Percentiles rank a stretch among this genome's conserved stretches.
Conservation (phyloP, 2,329 filamentous ascomycete species). For the Xylariaceae sp. region DNA sequence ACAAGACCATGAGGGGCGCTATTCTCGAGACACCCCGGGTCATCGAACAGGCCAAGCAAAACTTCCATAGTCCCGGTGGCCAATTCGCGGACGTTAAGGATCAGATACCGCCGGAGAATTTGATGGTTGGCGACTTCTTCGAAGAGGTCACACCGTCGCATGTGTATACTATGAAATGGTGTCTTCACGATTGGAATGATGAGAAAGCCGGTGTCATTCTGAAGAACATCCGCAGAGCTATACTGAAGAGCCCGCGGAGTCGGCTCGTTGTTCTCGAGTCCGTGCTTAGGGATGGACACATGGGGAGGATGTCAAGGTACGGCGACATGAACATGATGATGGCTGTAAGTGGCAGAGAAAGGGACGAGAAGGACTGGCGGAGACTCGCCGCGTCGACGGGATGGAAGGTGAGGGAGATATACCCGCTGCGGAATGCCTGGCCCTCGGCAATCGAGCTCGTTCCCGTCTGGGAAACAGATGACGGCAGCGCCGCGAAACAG, state of each 20-base stretch:
- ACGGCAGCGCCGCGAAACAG: not conserved
- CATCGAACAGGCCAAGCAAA: slow-evolving; percentile 31
- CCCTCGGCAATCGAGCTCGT: not conserved
- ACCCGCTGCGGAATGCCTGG: slow-evolving; percentile 2
- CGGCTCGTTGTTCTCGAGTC: slow-evolving; percentile 39
- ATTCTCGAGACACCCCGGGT: slow-evolving; percentile 36
- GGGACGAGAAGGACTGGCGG: not conserved
- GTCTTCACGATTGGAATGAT: slow-evolving; percentile 41
- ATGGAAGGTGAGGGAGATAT: not conserved
- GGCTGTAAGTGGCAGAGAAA: slow-evolving; percentile 9
- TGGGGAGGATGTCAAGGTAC: slow-evolving; percentile 34
- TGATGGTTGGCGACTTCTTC: slow-evolving; percentile 40
- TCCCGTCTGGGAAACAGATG: not conserved
- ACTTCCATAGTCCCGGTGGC: slow-evolving; percentile 30
- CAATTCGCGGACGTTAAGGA: slow-evolving; percentile 33
- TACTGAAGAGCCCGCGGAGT: slow-evolving; percentile 24
- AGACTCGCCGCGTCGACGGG: not conserved
- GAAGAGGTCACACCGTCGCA: slow-evolving; percentile 31
- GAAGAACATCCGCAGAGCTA: slow-evolving; percentile 30
- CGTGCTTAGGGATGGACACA: slow-evolving; percentile 33
- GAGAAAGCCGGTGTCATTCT: slow-evolving; percentile 31
- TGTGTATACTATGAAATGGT: slow-evolving; percentile 39
- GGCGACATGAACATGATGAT: slow-evolving; percentile 43
- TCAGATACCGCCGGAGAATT: slow-evolving; percentile 26
- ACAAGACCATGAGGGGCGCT: slow-evolving; percentile 32